Conservation (phyloP, 73 alveolate species). For the Symbiodinium natans region DNA sequence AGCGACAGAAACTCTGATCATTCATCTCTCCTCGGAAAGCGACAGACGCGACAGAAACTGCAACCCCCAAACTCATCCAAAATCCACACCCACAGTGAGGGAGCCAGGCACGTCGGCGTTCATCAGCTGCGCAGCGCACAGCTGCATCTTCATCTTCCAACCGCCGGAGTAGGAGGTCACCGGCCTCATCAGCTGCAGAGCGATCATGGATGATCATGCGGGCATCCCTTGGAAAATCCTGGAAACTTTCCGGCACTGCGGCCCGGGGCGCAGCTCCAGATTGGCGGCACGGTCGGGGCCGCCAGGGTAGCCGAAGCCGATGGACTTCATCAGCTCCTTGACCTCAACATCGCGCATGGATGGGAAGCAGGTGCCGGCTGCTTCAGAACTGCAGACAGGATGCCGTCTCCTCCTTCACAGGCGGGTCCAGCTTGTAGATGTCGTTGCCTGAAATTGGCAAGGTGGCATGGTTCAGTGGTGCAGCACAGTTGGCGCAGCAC, state of each 20-base stretch:
- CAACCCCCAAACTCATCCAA: too few relatives aligned
- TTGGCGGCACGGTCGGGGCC: conserved; percentile 90
- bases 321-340: conserved; percentile 88
- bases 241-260: background rate
- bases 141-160: conserved; percentile 94
- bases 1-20: too few relatives aligned
- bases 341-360: too few relatives aligned
- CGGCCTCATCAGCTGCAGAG: background rate
- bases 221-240: background rate
- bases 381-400: background rate
- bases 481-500: too few relatives aligned
- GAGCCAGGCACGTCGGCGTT: conserved; percentile 67
- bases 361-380: background rate
- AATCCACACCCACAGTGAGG: too few relatives aligned
- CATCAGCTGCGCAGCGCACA: conserved; percentile 89
- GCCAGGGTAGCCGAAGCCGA: conserved; percentile 89
- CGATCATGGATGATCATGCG: background rate
- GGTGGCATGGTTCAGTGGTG: too few relatives aligned
- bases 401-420: conserved; percentile 67
- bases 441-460: conserved; percentile 5
- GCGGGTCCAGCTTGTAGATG: conserved; percentile 84
- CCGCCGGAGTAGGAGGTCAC: conserved; percentile 86
- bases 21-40: too few relatives aligned
- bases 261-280: conserved; percentile 21
- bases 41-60: background rate